phyloP scores from a whole-genome alignment of 768 basidiomycete species.

The Collybia sordida region DNA sequence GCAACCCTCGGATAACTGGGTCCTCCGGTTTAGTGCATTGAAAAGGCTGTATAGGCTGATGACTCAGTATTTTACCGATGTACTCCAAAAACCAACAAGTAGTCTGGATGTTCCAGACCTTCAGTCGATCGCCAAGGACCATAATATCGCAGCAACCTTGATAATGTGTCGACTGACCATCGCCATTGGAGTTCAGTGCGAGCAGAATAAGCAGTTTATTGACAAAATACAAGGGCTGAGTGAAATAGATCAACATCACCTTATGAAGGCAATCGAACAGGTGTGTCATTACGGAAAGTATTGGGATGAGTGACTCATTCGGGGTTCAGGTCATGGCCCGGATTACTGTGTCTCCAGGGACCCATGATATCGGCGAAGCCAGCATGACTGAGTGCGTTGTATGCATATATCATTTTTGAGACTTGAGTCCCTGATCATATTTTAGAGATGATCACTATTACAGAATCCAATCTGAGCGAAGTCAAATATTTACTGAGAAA shows the following conservation, averaged over 20 bases:
- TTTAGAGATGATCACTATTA: slow-evolving; percentile 90
- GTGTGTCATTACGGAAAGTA: slow-evolving; percentile 36
- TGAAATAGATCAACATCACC: slow-evolving; percentile 80
- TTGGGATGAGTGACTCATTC: not conserved
- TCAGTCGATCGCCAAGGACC: slow-evolving; percentile 80
- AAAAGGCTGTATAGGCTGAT: slow-evolving; percentile 87
- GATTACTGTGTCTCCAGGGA: slow-evolving; percentile 52
- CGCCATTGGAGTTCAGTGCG: slow-evolving; percentile 86
- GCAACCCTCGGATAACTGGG: slow-evolving; percentile 85
- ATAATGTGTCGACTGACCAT: slow-evolving; percentile 80
- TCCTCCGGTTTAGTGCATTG: slow-evolving; percentile 77
- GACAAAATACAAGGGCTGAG: slow-evolving; percentile 83
- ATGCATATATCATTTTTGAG: not conserved
- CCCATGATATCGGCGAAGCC: slow-evolving; percentile 49
- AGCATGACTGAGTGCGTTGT: slow-evolving; percentile 78
- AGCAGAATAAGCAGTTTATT: slow-evolving; percentile 86
- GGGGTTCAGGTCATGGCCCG: slow-evolving; percentile 71
- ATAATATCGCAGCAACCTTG: slow-evolving; percentile 62
- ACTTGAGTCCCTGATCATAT: slow-evolving; percentile 5
- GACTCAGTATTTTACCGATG: slow-evolving; percentile 85
- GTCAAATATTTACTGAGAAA: slow-evolving; percentile 78
- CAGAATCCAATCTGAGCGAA: slow-evolving; percentile 77
- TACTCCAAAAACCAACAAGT: slow-evolving; percentile 76
- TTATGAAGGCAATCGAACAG: slow-evolving; percentile 95
- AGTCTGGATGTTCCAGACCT: slow-evolving; percentile 86